These are phyloP conservation scores for Vigna radiata DNA, from an alignment of 306 rosid species.

Conservation along the genomic window DNA sequence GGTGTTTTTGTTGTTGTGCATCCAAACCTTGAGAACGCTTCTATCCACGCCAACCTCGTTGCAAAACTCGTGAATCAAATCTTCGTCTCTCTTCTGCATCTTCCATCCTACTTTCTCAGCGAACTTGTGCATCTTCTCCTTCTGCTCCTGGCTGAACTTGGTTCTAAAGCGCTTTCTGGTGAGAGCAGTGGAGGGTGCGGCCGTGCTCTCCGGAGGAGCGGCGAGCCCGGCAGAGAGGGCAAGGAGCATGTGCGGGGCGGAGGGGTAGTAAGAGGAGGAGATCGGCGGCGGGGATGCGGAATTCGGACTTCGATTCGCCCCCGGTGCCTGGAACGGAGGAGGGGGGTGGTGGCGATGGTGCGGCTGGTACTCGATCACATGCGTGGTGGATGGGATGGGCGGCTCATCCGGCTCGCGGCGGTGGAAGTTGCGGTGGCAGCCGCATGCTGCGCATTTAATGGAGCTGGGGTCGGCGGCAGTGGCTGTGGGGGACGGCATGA, in stretches of 20 bases:
- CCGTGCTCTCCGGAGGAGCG: constrained; percentile 54
- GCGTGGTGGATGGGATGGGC: constrained; percentile 54
- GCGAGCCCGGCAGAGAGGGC: constrained; percentile 70
- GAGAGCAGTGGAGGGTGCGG: constrained; percentile 11
- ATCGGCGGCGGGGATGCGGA: constrained; percentile 97
- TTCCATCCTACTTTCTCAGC: constrained; percentile 93
- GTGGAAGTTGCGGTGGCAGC: constrained; percentile 98
- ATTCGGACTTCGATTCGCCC: constrained; percentile 65
- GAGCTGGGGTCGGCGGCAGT: constrained; percentile 77
- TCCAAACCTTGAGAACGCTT: constrained; percentile 91
- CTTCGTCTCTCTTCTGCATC: constrained; percentile 88
- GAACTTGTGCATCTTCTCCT: constrained; percentile 85
- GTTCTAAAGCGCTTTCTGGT: constrained; percentile 74
- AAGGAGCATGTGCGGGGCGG: constrained; percentile 92
- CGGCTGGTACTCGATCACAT: constrained; percentile 84
- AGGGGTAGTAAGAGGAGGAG: constrained; percentile 95
- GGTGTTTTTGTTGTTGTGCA: constrained; percentile 95
- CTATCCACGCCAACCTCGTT: constrained; percentile 70
- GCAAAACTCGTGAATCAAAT: constrained; percentile 65
- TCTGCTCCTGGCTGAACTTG: constrained; percentile 83
- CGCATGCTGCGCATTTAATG: constrained; percentile 93
- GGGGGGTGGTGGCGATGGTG: constrained; percentile 83
- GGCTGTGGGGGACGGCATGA: constrained; percentile 80
- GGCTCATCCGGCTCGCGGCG: constrained; percentile 92
- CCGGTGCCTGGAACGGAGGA: constrained; percentile 38